These are phyloP conservation scores for Microsporum audouinii DNA, from an alignment of 2,329 filamentous ascomycete genomes.

Conservation along the genomic window DNA sequence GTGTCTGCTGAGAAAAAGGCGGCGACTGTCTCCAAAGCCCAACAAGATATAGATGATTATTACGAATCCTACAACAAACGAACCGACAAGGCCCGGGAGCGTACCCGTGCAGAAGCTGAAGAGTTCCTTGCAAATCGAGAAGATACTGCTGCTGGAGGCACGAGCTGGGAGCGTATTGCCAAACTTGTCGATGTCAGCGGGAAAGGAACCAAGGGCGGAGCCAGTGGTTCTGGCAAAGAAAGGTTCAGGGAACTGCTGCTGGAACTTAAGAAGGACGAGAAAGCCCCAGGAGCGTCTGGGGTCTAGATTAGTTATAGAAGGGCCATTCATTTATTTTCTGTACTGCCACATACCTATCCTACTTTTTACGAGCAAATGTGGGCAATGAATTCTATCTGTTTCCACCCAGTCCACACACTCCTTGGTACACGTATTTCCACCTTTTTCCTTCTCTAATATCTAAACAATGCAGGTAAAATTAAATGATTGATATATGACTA, in stretches of 20 bases:
- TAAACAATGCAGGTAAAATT: not conserved
- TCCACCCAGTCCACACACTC: not conserved
- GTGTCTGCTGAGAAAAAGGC: slow-evolving; percentile 71
- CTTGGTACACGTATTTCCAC: not conserved
- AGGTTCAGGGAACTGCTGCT: slow-evolving; percentile 85
- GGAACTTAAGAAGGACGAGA: slow-evolving; percentile 85
- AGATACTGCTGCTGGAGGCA: slow-evolving; percentile 86
- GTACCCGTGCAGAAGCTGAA: slow-evolving; percentile 84
- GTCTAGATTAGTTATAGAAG: slow-evolving; percentile 20
- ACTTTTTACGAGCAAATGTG: not conserved
- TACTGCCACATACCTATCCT: not conserved
- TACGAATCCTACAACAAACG: slow-evolving; percentile 99
- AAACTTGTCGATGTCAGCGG: slow-evolving; percentile 96
- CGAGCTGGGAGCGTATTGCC: slow-evolving; percentile 95
- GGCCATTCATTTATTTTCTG: not conserved
- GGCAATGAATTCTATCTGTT: not conserved
- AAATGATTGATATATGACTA: not conserved
- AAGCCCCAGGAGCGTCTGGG: slow-evolving; percentile 52
- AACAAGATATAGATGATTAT: slow-evolving; percentile 94
- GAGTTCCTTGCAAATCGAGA: slow-evolving; percentile 81
- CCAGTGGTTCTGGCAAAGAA: slow-evolving; percentile 84
- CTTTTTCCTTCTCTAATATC: not conserved
- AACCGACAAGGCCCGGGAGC: slow-evolving; percentile 82
- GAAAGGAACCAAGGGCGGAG: slow-evolving; percentile 78
- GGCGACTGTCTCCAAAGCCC: slow-evolving; percentile 77